Conservation (phyloP, 1,284 basidiomycete species). For the Malassezia equina region DNA sequence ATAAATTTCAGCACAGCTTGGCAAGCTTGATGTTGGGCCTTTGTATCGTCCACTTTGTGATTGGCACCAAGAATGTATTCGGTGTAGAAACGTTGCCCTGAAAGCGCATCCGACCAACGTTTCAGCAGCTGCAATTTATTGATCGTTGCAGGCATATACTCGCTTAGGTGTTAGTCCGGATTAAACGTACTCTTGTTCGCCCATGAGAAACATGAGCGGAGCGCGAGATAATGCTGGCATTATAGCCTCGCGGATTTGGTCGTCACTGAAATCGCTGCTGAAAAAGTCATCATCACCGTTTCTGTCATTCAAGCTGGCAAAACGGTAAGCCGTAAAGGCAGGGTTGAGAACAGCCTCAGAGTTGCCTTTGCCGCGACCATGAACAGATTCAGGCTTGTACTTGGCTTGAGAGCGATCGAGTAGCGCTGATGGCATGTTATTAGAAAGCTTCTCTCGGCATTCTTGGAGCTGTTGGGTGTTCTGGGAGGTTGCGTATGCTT, state of each 20-base stretch:
- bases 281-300: slow-evolving; percentile 43
- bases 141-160: slow-evolving; percentile 23
- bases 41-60: slow-evolving; percentile 27
- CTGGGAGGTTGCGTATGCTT: slow-evolving; percentile 7
- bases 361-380: slow-evolving; percentile 21
- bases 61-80: slow-evolving; percentile 24
- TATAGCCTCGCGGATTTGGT: slow-evolving; percentile 9
- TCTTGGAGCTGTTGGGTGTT: slow-evolving; percentile 3
- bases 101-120: slow-evolving; percentile 21
- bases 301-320: slow-evolving; percentile 26
- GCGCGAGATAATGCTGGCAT: slow-evolving; percentile 3
- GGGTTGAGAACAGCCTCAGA: slow-evolving; percentile 21
- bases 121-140: slow-evolving; percentile 15
- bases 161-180: slow-evolving; percentile 17
- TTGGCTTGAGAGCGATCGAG: slow-evolving; percentile 14
- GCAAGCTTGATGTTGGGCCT: slow-evolving; percentile 23
- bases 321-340: slow-evolving; percentile 40
- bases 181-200: slow-evolving; percentile 30
- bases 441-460: slow-evolving; percentile 14
- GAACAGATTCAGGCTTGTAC: slow-evolving; percentile 6
- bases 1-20: slow-evolving; percentile 7
- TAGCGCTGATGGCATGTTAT: slow-evolving; percentile 12
- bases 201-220: slow-evolving; percentile 30
- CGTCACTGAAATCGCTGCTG: slow-evolving; percentile 25
- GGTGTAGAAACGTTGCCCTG: slow-evolving; percentile 11